phyloP scores from a whole-genome alignment of 768 basidiomycete genomes.

The Leccinum imitatum region DNA sequence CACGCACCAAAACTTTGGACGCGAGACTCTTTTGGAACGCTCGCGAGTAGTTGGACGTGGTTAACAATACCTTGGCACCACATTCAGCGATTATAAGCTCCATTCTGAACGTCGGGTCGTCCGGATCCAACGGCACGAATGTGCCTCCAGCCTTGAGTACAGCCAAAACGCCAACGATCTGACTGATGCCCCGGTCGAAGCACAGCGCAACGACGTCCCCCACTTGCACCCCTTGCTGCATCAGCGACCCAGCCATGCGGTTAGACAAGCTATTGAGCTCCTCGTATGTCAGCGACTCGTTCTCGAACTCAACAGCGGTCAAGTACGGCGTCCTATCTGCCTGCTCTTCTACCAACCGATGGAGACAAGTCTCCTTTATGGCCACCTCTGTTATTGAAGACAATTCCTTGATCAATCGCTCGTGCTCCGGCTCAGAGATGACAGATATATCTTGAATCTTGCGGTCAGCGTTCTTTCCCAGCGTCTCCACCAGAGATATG shows the following conservation, averaged over 20 bases:
- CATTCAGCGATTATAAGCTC: too few species aligned
- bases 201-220: slow-evolving; percentile 31
- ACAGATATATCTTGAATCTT: slow-evolving; percentile 22
- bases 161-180: slow-evolving; percentile 30
- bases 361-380: slow-evolving; percentile 18
- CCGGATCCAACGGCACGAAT: too few species aligned
- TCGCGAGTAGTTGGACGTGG: too few species aligned
- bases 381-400: slow-evolving; percentile 19
- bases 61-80: too few species aligned
- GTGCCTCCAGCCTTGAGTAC: too few species aligned
- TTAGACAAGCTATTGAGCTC: slow-evolving; percentile 34
- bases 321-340: slow-evolving; percentile 19
- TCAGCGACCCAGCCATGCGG: slow-evolving; percentile 30
- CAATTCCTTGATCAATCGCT: slow-evolving; percentile 25
- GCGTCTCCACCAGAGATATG: slow-evolving; percentile 28
- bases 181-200: slow-evolving; percentile 31
- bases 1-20: slow-evolving; percentile 24
- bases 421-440: slow-evolving; percentile 14
- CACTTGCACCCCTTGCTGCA: slow-evolving; percentile 23
- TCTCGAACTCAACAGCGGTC: slow-evolving; percentile 29
- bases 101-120: too few species aligned
- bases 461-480: slow-evolving; percentile 13
- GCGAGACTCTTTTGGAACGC: slow-evolving; percentile 14
- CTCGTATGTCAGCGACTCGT: slow-evolving; percentile 31
- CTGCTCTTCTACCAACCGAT: slow-evolving; percentile 21